Evolutionary conservation across 2,329 filamentous ascomycete species (phyloP), one percentile per base, ranked within the genome.

Genomic region (Penicillium sclerotiorum): DNA sequence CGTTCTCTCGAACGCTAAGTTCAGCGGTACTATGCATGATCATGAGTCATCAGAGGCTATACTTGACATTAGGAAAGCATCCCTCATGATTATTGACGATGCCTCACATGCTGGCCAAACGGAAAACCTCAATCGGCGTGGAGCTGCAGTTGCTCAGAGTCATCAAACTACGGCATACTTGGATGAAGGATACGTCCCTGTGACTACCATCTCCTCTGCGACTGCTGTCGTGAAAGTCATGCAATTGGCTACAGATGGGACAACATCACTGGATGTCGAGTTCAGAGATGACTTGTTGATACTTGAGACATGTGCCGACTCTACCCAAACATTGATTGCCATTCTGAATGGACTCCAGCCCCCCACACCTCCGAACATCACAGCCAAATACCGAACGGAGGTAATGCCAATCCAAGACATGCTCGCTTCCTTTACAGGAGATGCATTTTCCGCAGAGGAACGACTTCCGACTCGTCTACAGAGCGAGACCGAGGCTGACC

Each of bases 231-330:
- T 94, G 2, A 81, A 83, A 39, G 76, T 92, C 11, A 73, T 77
- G 18, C 76, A 79, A 8, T 76, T 80, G 33, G 77, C 77, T 2
- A 75, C 76, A 1, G 80, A 85, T 28, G 82, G 79, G 1, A 79
- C 84, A 23, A 87, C 86, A 56, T 81, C 84, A 33, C 71, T 96
- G 12, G 87, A 94, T 58, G 79, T 96, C 1, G 89, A 95, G 56
- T 75, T 97, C 39, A 84, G 84, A 53, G 92, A 96, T 63, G 88
- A 95, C 57, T 79, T 99, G 1, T 78, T 99, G 45, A 86, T 99
- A 27, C 75, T 99, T 6, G 94, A 99, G 70, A 95, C 92, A 1
- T 99, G 95, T 63, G 94, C 94, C 23, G 94, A 99, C 71, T 99
- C 94, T 1, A 97, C 91, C 0, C 91, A 96, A 68, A 99, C 94